Evolutionary conservation across 2,329 filamentous ascomycete genomes (phyloP).

Genomic region (Cytospora paraplurivora): DNA sequence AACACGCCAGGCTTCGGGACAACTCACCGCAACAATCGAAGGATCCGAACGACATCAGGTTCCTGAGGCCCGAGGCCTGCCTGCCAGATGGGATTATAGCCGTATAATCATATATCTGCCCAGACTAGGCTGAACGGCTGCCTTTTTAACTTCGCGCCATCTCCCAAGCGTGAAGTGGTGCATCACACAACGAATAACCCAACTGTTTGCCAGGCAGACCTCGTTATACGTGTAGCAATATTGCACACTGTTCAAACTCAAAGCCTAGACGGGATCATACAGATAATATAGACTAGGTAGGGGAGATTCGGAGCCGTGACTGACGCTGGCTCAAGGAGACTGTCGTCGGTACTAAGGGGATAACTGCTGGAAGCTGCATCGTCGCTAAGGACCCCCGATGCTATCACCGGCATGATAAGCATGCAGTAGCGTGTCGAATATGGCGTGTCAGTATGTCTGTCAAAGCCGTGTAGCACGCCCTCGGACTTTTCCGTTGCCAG

Average conservation of each 20-base stretch:
- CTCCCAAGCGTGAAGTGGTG: too few species aligned
- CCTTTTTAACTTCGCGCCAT: not conserved
- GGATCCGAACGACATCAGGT: not conserved
- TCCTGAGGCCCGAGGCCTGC: not conserved
- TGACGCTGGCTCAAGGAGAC: not conserved
- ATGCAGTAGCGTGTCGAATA: not conserved
- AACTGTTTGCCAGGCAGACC: too few species aligned
- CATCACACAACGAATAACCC: too few species aligned
- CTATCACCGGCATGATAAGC: not conserved
- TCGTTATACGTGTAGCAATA: too few species aligned
- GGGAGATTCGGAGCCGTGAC: not conserved
- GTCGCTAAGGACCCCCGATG: not conserved
- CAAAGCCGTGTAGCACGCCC: not conserved
- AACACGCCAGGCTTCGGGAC: not conserved
- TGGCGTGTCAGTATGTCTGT: too few species aligned
- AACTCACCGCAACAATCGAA: slow-evolving; percentile 6
- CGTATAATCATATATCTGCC: not conserved
- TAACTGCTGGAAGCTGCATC: not conserved
- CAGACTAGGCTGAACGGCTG: not conserved
- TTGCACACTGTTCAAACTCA: too few species aligned
- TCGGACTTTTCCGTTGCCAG: not conserved
- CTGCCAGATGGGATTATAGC: not conserved
- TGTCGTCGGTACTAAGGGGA: not conserved
- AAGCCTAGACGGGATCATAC: not conserved
- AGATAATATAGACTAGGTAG: not conserved